phyloP scores from a whole-genome alignment of 768 basidiomycete genomes.

The Hebeloma cylindrosporum region DNA sequence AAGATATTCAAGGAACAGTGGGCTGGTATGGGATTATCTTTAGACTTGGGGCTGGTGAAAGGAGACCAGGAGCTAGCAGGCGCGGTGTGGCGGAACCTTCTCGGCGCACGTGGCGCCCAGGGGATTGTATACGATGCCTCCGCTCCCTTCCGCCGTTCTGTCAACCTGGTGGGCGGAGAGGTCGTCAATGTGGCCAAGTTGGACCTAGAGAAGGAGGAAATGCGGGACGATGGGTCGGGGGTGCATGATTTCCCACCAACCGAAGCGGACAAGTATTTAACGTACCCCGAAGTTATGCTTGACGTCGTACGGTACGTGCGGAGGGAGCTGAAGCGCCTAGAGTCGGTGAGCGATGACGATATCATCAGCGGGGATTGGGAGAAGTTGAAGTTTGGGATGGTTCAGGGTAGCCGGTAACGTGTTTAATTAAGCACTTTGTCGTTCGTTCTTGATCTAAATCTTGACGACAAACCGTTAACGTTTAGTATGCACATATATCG shows the following conservation, averaged over 20 bases:
- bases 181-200: conserved; percentile 60
- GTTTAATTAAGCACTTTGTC: too few species aligned
- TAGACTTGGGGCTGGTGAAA: conserved; percentile 74
- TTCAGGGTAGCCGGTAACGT: too few species aligned
- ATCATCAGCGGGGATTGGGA: conserved; percentile 40
- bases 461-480: too few species aligned
- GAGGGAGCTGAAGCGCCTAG: conserved; percentile 69
- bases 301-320: conserved; percentile 68
- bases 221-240: conserved; percentile 64
- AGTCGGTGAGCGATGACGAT: conserved; percentile 46
- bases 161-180: conserved; percentile 70
- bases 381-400: conserved; percentile 39
- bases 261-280: conserved; percentile 67
- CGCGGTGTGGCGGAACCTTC: conserved; percentile 89
- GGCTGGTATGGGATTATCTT: conserved; percentile 75
- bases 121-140: conserved; percentile 53
- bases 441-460: too few species aligned
- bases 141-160: conserved; percentile 52
- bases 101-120: conserved; percentile 79
- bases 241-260: conserved; percentile 66
- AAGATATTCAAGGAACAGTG: conserved; percentile 91
- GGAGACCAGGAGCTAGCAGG: conserved; percentile 84
- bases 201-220: conserved; percentile 57
- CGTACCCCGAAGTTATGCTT: conserved; percentile 75
- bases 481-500: too few species aligned